These are phyloP conservation scores for Mycosphaerella sp. DNA, from an alignment of 2,329 filamentous ascomycete genomes.

Conservation along the genomic window DNA sequence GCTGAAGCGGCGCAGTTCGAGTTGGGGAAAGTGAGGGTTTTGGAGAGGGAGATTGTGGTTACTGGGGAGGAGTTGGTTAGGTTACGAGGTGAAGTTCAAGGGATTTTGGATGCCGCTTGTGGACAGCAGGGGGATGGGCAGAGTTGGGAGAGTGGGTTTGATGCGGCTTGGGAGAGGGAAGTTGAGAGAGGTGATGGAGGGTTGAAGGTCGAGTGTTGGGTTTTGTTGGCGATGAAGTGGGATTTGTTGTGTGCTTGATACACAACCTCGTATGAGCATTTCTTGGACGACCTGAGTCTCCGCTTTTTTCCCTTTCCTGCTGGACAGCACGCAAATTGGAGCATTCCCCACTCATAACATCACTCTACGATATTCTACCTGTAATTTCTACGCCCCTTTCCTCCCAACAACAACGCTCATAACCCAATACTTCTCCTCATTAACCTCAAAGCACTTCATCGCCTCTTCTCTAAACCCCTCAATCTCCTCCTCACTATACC, in stretches of 20 bases:
- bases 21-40: conserved; percentile 6
- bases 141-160: conserved; percentile 10
- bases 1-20: conserved; percentile 8
- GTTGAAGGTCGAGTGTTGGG: conserved; percentile 10
- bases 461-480: conserved; percentile 9
- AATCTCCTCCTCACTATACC: conserved; percentile 10
- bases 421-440: conserved; percentile 14
- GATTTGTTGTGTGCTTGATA: conserved; percentile 14
- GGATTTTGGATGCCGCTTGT: conserved; percentile 8
- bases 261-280: no score
- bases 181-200: conserved; percentile 1
- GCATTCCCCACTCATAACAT: no score
- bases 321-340: no score
- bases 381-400: not conserved
- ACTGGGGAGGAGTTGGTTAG: conserved; percentile 1
- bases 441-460: conserved; percentile 3
- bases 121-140: conserved; percentile 9
- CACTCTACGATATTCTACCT: no score
- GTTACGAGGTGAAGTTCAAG: conserved; percentile 8
- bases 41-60: conserved; percentile 5
- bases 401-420: conserved; percentile 14
- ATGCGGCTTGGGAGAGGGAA: conserved; percentile 12
- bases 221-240: conserved; percentile 12
- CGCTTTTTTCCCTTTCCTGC: no score
- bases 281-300: no score